Evolutionary conservation across 352 stramenopile species (phyloP).

Genomic region (Pythium rishiriense): DNA sequence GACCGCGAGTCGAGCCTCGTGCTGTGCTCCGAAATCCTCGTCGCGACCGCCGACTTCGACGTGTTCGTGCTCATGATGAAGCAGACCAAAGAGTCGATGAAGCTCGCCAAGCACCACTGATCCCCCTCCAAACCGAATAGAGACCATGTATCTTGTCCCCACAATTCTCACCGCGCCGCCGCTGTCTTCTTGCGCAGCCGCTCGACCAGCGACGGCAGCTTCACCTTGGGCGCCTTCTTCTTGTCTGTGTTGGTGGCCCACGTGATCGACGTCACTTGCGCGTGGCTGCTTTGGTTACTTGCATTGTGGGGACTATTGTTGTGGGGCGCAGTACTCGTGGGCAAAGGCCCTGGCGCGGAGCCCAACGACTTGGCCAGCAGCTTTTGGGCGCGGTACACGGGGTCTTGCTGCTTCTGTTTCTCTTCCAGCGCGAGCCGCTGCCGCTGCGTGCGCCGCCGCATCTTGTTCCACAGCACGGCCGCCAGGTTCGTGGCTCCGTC

Average conservation of each 20-base stretch:
- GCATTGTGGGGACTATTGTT: no score
- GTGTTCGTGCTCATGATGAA: constrained; percentile 86
- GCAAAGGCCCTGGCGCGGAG: no score
- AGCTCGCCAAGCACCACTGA: constrained; percentile 44
- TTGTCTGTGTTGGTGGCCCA: constrained; percentile 33
- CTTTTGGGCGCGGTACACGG: constrained; percentile 58
- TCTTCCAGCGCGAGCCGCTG: constrained; percentile 41
- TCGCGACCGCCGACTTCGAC: constrained; percentile 77
- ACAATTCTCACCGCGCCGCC: constrained; percentile 41
- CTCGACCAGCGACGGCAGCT: constrained; percentile 73
- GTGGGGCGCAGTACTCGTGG: no score
- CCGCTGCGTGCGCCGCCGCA: constrained; percentile 53
- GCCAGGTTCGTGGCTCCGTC: constrained; percentile 29
- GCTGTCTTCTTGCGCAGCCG: constrained; percentile 67
- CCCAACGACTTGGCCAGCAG: constrained; percentile 42
- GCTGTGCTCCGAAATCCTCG: constrained; percentile 74
- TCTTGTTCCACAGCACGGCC: constrained; percentile 63
- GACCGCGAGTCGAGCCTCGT: constrained; percentile 65
- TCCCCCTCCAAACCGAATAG: background rate
- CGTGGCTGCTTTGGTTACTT: background rate
- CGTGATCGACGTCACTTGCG: constrained; percentile 12
- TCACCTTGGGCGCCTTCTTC: constrained; percentile 62
- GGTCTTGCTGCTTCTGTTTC: constrained; percentile 43
- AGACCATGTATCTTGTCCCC: background rate
- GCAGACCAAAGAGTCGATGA: constrained; percentile 69